Evolutionary conservation across 1,139 yeast genomes (phyloP).

Genomic region (Casaregolazyma lundiana): DNA sequence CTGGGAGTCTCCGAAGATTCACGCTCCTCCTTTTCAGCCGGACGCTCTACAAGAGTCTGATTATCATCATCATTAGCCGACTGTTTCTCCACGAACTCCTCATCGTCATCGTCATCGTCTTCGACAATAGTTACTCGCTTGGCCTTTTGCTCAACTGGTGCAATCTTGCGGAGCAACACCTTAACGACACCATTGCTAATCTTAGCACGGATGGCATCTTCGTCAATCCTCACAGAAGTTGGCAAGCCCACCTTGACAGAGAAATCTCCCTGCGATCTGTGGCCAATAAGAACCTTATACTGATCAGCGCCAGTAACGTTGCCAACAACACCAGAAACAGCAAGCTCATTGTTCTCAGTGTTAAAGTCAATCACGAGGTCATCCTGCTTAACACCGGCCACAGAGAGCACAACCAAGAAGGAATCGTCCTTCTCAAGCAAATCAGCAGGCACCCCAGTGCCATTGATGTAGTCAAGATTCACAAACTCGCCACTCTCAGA

Average conservation of each 20-base stretch:
- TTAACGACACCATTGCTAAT: conserved; percentile 49
- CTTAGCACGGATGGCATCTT: conserved; percentile 49
- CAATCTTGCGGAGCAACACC: conserved; percentile 44
- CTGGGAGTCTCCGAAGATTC: background rate
- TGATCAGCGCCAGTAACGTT: conserved; percentile 14
- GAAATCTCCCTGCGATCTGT: conserved; percentile 26
- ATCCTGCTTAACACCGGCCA: conserved; percentile 51
- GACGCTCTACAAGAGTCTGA: conserved; percentile 3
- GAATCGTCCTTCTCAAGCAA: conserved; percentile 45
- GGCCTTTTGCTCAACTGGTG: conserved; percentile 15
- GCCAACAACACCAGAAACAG: conserved; percentile 16
- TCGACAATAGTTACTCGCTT: conserved; percentile 18
- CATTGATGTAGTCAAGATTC: background rate
- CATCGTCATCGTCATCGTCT: conserved; percentile 16
- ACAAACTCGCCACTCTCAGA: background rate
- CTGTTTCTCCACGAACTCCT: conserved; percentile 7
- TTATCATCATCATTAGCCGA: background rate
- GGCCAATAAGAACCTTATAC: conserved; percentile 8
- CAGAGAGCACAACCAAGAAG: conserved; percentile 44
- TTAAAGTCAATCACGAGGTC: conserved; percentile 53
- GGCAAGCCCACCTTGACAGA: conserved; percentile 54
- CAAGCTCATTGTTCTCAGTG: conserved; percentile 34
- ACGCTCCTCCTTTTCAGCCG: background rate
- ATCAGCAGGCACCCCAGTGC: conserved; percentile 41
- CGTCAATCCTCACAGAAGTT: conserved; percentile 45